Percentiles rank a stretch among this genome's conserved stretches.
Evolutionary conservation across 805 yeast genomes (phyloP).

Genomic region (Lipomyces orientalis): DNA sequence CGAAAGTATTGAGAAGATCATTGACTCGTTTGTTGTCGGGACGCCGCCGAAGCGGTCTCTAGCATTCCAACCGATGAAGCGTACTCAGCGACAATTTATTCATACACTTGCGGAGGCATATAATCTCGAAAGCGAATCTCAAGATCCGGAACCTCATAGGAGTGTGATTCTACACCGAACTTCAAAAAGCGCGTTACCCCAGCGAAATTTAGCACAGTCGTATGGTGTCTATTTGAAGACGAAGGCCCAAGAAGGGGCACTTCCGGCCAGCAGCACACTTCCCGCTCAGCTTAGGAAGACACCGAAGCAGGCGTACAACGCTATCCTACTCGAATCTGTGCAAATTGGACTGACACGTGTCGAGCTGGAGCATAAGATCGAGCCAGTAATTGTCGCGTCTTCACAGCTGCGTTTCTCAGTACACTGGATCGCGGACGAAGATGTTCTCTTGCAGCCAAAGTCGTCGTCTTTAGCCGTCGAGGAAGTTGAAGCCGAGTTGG

Average conservation of each 20-base stretch:
- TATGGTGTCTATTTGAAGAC: constrained; percentile 10
- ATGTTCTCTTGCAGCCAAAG: constrained; percentile 28
- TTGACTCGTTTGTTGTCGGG: constrained; percentile 56
- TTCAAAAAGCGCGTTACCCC: constrained; percentile 31
- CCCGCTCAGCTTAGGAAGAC: constrained; percentile 18
- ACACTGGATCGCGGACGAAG: constrained; percentile 36
- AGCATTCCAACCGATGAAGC: constrained; percentile 76
- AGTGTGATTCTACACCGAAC: constrained; percentile 63
- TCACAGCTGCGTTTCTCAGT: constrained; percentile 23
- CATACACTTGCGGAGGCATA: constrained; percentile 69
- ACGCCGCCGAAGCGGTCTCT: constrained; percentile 48
- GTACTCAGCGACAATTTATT: constrained; percentile 70
- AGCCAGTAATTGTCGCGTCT: constrained; percentile 7
- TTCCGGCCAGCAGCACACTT: constrained; percentile 2
- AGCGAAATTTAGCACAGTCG: constrained; percentile 32
- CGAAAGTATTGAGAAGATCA: constrained; percentile 59
- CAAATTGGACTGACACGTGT: constrained; percentile 30
- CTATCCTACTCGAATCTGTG: constrained; percentile 27
- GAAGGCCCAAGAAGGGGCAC: not conserved
- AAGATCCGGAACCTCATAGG: constrained; percentile 80
- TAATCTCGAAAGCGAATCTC: constrained; percentile 69
- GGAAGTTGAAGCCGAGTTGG: constrained; percentile 30
- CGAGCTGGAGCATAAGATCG: constrained; percentile 31
- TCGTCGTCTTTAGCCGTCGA: constrained; percentile 15
- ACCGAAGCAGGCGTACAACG: constrained; percentile 31